A percentile compares a stretch with the other conserved stretches of the same genome.
These are phyloP conservation scores for Pilobolus umbonatus DNA, from an alignment of 192 early-diverging fungal genomes.

Conservation along the genomic window DNA sequence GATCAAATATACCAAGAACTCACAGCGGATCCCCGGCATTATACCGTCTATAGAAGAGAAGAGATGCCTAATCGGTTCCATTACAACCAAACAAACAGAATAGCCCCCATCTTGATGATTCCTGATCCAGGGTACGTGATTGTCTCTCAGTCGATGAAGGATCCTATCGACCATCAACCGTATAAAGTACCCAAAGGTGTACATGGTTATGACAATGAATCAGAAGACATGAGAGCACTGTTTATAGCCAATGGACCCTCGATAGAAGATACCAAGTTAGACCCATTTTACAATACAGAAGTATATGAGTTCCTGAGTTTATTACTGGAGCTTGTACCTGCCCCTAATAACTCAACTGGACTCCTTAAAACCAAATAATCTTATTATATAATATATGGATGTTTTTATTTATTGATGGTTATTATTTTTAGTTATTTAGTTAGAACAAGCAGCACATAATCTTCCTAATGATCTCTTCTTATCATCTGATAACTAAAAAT, in stretches of 20 bases:
- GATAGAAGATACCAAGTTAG: slow-evolving; percentile 22
- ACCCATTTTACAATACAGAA: slow-evolving; percentile 68
- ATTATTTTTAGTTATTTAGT: too few species aligned
- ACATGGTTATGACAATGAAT: slow-evolving; percentile 82
- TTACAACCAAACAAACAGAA: slow-evolving; percentile 60
- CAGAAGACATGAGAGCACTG: slow-evolving; percentile 77
- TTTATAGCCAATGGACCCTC: slow-evolving; percentile 75
- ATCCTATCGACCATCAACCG: slow-evolving; percentile 16
- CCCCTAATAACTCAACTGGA: slow-evolving; percentile 77
- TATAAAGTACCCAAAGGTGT: slow-evolving; percentile 45
- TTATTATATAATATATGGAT: slow-evolving; percentile 3
- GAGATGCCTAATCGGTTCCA: slow-evolving; percentile 71
- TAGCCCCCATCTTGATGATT: slow-evolving; percentile 69
- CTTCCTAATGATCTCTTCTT: too few species aligned
- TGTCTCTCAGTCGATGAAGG: slow-evolving; percentile 26
- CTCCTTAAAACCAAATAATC: slow-evolving; percentile 18
- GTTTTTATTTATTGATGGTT: too few species aligned
- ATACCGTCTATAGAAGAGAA: slow-evolving; percentile 63
- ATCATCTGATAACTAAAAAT: too few species aligned
- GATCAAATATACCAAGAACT: slow-evolving; percentile 43
- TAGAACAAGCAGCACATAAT: background rate
- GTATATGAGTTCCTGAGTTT: slow-evolving; percentile 61
- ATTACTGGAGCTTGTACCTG: slow-evolving; percentile 52
- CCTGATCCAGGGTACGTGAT: slow-evolving; percentile 65
- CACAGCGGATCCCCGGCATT: slow-evolving; percentile 23